A percentile compares a stretch with the other conserved stretches of the same genome.
Conservation (phyloP, 306 rosid species). For the Carpinus viminea region DNA sequence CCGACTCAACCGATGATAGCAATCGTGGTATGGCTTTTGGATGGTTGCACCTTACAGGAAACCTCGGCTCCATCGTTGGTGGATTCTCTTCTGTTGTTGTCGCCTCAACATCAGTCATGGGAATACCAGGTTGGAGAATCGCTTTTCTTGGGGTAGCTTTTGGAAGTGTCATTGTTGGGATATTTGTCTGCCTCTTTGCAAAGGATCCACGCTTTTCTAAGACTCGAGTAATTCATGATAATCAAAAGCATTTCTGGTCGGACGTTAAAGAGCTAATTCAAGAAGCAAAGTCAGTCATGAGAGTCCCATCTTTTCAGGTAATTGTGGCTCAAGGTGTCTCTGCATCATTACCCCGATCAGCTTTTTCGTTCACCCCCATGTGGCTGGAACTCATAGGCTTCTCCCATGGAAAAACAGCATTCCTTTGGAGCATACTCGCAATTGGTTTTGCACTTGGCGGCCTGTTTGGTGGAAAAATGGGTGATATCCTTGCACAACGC, state of each 20-base stretch:
- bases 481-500: conserved; percentile 56
- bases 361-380: conserved; percentile 70
- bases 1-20: conserved; percentile 69
- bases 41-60: conserved; percentile 65
- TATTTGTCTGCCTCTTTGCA: conserved; percentile 56
- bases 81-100: conserved; percentile 63
- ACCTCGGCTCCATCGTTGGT: conserved; percentile 68
- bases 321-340: conserved; percentile 89
- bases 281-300: conserved; percentile 67
- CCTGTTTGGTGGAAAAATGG: conserved; percentile 77
- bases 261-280: conserved; percentile 52
- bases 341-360: conserved; percentile 81
- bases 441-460: conserved; percentile 65
- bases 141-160: conserved; percentile 73
- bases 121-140: conserved; percentile 86
- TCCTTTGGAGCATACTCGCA: conserved; percentile 57
- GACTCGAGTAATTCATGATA: conserved; percentile 10
- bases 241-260: conserved; percentile 32
- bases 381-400: conserved; percentile 90
- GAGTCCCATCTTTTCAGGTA: conserved; percentile 73
- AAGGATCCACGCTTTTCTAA: conserved; percentile 62
- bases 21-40: conserved; percentile 83
- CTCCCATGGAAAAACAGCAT: conserved; percentile 67
- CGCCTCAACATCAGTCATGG: conserved; percentile 67
- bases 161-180: conserved; percentile 65